Base-by-base conservation (phyloP, 202 grass and related monocot species). In the Setaria italica region DNA sequence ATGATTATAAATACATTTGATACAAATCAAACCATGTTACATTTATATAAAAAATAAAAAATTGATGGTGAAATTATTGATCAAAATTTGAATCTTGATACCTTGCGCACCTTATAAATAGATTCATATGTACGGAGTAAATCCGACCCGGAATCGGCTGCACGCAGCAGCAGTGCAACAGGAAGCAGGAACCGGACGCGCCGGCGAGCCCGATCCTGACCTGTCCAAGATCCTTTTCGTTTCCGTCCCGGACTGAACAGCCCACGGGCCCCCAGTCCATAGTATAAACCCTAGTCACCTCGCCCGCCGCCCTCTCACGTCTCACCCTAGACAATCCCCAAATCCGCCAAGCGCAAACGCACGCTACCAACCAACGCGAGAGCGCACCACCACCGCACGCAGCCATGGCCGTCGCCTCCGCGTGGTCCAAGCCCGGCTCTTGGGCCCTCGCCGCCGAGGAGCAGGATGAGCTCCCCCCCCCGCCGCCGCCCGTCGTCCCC, bases 381-480 rank as follows among this genome's bases (percentile, higher is more conserved):
- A 49, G n/a, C 57, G 32, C 32, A 39, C 34, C 73, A 37, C 74
- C 81, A 33, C 59, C 59, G 75, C 67, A 73, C 81, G 30, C 46
- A 82, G 16, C 46, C 58, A 89, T 89, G 87, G 87, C 84, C 70
- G 81, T 87, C 60, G 92, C 84, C 39, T 90, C 91, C 49, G 88
- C 91, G 50, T 95, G 93, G 93, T 66, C 72, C 81, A 95, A 95
- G 74, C 90, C 93, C 64, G 93, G 93, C 53, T 89, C 93, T 1
- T 95, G 93, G 93, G 93, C 93, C 29, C 85, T 90, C 3, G 93
- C 91, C 41, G 85, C 86, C 51, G 93, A 95, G 83, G 86, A 89
- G 85, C 79, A 92, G 82, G 90, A 92, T 43, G 84, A 80, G 10
- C 71, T 79, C n/a, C 58, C 87, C 9, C 75, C 69, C 15, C 82